Evolutionary conservation across 2,329 filamentous ascomycete genomes (phyloP).

Genomic region (Cercospora beticola): DNA sequence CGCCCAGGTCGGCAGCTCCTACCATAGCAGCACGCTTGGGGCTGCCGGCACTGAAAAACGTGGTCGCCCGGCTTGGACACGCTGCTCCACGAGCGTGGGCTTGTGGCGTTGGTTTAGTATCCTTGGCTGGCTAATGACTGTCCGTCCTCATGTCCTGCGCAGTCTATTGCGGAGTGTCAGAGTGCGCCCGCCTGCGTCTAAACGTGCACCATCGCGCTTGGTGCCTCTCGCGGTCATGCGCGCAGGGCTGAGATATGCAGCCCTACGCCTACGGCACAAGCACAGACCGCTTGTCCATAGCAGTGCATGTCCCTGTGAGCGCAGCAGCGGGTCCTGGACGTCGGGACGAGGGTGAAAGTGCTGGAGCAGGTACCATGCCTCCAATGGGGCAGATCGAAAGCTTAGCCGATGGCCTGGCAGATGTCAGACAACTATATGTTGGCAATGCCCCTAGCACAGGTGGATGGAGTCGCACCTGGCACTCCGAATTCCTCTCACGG

Average conservation of each 20-base stretch:
- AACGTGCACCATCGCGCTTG: not conserved
- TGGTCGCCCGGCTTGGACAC: not conserved
- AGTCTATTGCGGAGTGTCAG: not conserved
- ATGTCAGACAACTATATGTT: conserved; percentile 16
- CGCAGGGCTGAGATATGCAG: conserved; percentile 4
- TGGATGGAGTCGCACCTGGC: not conserved
- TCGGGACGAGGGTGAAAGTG: conserved; percentile 7
- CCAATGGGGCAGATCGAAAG: conserved; percentile 18
- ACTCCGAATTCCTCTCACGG: not conserved
- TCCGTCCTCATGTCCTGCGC: not conserved
- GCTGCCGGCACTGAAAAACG: conserved; percentile 3
- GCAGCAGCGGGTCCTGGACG: conserved; percentile 5
- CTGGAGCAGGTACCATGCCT: conserved; percentile 17
- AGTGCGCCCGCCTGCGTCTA: not conserved
- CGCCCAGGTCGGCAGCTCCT: not conserved
- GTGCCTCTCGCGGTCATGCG: conserved; percentile 3
- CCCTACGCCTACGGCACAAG: conserved; percentile 7
- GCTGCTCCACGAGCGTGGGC: not conserved
- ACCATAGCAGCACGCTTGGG: not conserved
- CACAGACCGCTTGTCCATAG: conserved; percentile 10
- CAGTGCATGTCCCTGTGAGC: conserved; percentile 13
- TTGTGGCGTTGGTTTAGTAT: conserved; percentile 3
- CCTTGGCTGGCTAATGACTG: conserved; percentile 4
- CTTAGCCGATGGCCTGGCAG: conserved; percentile 16
- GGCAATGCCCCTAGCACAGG: not conserved